These are phyloP conservation scores for Solanum sitiens DNA, from an alignment of 257 asterid genomes.

Conservation along the genomic window DNA sequence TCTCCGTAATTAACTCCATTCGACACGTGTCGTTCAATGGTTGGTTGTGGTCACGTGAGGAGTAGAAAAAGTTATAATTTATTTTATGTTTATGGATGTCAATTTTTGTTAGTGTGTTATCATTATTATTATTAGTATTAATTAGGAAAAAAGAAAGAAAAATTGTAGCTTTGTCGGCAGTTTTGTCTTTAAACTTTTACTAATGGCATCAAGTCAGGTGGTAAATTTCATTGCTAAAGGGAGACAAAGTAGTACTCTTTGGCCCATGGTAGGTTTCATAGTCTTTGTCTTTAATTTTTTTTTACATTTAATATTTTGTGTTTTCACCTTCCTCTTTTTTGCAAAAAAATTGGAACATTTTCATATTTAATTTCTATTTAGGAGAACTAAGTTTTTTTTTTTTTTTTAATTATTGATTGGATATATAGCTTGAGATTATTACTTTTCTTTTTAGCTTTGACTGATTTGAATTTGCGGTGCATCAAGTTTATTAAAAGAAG, in stretches of 20 bases:
- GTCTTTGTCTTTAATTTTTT: not conserved
- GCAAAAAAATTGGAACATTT: not conserved
- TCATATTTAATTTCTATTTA: not conserved
- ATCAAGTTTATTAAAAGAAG: not conserved
- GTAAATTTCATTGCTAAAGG: slow-evolving; percentile 8
- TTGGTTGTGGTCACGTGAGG: slow-evolving; percentile 46
- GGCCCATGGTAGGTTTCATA: slow-evolving; percentile 4
- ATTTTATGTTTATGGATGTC: slow-evolving; percentile 17
- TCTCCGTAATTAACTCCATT: slow-evolving; percentile 22
- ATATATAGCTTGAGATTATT: not conserved
- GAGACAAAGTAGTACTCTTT: slow-evolving; percentile 9
- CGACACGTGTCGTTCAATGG: slow-evolving; percentile 14
- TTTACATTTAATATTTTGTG: not conserved
- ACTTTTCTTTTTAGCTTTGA: too few relatives aligned
- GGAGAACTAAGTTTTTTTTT: not conserved
- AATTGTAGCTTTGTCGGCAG: slow-evolving; percentile 21
- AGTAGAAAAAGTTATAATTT: slow-evolving; percentile 10
- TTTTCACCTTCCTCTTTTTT: not conserved
- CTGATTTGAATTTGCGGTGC: too few relatives aligned
- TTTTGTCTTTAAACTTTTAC: slow-evolving; percentile 9
- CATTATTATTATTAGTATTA: not conserved
- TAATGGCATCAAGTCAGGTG: slow-evolving; percentile 52
- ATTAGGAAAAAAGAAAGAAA: not conserved
- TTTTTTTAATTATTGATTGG: not conserved
- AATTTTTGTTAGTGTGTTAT: slow-evolving; percentile 1